A percentile compares a stretch with the other conserved stretches of the same genome.
Evolutionary conservation across 148 eudicot genomes (phyloP).

Genomic region (Chenopodium quinoa): DNA sequence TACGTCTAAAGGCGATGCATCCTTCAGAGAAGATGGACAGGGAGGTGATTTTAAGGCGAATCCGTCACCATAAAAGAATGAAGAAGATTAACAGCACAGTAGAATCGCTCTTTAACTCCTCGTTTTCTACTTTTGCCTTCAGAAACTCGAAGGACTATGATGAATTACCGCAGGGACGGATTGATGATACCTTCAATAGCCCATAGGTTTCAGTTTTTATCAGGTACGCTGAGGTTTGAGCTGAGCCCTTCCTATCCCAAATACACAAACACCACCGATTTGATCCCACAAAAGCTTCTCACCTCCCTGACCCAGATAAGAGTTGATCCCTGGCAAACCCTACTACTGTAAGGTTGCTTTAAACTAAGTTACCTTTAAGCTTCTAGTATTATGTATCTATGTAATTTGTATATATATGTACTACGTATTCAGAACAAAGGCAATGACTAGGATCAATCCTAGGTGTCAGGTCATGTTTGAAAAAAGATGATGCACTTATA

Average conservation of each 20-base stretch:
- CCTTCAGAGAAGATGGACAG: constrained; percentile 13
- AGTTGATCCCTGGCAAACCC: background rate
- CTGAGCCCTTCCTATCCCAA: background rate
- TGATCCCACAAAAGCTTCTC: background rate
- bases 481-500: background rate
- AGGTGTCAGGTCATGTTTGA: background rate
- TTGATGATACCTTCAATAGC: constrained; percentile 13
- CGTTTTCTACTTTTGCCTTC: constrained; percentile 4
- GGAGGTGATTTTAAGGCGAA: constrained; percentile 19
- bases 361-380: background rate
- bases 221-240: background rate
- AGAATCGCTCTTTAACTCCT: constrained; percentile 11
- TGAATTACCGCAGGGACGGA: constrained; percentile 16
- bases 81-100: constrained; percentile 18
- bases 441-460: background rate
- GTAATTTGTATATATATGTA: background rate
- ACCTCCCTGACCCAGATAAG: background rate
- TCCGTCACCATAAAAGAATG: constrained; percentile 21
- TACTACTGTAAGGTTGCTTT: background rate
- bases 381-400: no score
- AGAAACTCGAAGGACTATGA: constrained; percentile 14
- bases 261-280: background rate
- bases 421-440: background rate
- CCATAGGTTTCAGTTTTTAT: constrained; percentile 1
- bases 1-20: constrained; percentile 15